Conservation (phyloP, 2,329 filamentous ascomycete species). For the Diaporthe vexans region DNA sequence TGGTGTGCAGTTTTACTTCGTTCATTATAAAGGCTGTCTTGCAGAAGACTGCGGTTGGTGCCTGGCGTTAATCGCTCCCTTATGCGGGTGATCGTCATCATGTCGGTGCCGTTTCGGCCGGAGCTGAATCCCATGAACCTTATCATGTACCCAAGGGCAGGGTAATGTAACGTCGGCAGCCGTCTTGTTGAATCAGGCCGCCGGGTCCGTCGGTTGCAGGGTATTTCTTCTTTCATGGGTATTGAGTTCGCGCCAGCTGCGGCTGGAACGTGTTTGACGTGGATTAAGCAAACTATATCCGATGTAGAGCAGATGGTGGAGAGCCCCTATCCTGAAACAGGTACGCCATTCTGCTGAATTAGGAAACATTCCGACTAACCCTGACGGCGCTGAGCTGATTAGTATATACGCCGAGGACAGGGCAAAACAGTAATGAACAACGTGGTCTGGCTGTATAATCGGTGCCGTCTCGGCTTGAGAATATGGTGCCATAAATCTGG, state of each 20-base stretch:
- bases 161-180: not conserved
- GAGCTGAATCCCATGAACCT: not conserved
- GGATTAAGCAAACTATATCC: not conserved
- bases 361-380: not conserved
- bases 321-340: conserved; percentile 4
- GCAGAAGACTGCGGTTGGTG: not conserved
- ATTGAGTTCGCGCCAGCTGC: conserved; percentile 14
- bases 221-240: not conserved
- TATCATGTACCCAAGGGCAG: not conserved
- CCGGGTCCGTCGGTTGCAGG: not conserved
- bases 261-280: conserved; percentile 1
- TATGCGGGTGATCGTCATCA: not conserved
- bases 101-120: not conserved
- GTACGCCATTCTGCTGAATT: not conserved
- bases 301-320: not conserved
- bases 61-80: not conserved
- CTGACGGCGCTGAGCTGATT: not conserved
- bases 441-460: not conserved
- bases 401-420: no score
- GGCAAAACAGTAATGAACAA: not conserved
- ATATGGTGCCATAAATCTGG: not conserved
- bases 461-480: conserved; percentile 2
- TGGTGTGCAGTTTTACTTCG: not conserved
- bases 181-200: not conserved
- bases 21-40: not conserved